Percentiles rank a stretch among this genome's conserved stretches.
Conservation (phyloP, 805 yeast genomes). For the Candida andamanensis region DNA sequence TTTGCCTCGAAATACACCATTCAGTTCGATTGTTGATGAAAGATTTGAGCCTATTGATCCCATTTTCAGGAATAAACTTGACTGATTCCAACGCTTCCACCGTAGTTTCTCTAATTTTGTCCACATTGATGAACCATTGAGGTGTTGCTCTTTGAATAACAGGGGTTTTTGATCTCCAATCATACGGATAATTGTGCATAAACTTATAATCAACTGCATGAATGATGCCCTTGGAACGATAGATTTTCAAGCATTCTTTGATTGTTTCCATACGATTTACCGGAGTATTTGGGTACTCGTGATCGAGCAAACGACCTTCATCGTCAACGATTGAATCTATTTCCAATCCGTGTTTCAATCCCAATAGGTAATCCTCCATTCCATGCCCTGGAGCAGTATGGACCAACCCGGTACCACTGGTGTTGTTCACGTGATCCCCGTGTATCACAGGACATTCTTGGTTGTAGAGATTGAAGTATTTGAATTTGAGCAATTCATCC, state of each 20-base stretch:
- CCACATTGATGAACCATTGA: constrained; percentile 93
- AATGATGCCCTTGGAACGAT: constrained; percentile 43
- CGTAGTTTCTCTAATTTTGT: constrained; percentile 62
- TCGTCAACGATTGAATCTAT: constrained; percentile 78
- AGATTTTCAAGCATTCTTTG: constrained; percentile 49
- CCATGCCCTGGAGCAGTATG: constrained; percentile 99
- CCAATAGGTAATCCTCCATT: constrained; percentile 79
- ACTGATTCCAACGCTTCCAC: constrained; percentile 56
- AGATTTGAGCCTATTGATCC: constrained; percentile 62
- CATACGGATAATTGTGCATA: constrained; percentile 88
- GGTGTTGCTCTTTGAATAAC: constrained; percentile 94
- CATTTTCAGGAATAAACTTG: constrained; percentile 67
- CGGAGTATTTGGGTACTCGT: constrained; percentile 36
- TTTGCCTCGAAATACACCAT: constrained; percentile 97
- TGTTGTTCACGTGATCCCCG: constrained; percentile 75
- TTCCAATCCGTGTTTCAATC: constrained; percentile 49
- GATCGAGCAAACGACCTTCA: constrained; percentile 61
- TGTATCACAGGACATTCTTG: constrained; percentile 55
- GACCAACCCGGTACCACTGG: constrained; percentile 91
- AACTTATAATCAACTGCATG: constrained; percentile 46
- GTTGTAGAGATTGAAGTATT: constrained; percentile 31
- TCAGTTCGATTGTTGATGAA: constrained; percentile 78
- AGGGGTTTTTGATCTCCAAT: constrained; percentile 95
- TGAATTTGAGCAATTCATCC: constrained; percentile 3
- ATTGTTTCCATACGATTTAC: constrained; percentile 22